Evolutionary conservation across 2,329 filamentous ascomycete species (phyloP).

Genomic region (Truncatella angustata): DNA sequence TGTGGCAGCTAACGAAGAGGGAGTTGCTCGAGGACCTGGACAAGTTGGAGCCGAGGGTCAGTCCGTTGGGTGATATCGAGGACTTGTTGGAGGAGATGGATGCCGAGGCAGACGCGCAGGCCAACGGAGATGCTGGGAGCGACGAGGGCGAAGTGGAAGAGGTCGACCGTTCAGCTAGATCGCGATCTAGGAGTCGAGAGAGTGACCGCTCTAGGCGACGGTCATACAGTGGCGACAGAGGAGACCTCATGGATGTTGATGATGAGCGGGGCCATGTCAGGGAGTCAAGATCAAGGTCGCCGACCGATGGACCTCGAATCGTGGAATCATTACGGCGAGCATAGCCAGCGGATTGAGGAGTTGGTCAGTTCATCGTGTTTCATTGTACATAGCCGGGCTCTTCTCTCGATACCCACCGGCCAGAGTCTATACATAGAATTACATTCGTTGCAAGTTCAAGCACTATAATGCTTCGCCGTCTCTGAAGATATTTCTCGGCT

Average conservation of each 20-base stretch:
- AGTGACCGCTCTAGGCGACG: neutral
- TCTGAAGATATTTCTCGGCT: conserved; percentile 19
- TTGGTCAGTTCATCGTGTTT: neutral
- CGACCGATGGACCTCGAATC: neutral
- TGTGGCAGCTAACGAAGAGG: conserved; percentile 87
- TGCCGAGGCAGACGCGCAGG: conserved; percentile 30
- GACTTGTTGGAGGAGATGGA: conserved; percentile 64
- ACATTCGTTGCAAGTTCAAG: neutral
- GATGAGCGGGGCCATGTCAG: neutral
- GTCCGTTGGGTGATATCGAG: conserved; percentile 78
- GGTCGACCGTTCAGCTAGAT: neutral
- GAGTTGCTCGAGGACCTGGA: conserved; percentile 86
- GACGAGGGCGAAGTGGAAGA: conserved; percentile 4
- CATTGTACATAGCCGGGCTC: neutral
- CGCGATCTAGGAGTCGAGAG: conserved; percentile 1
- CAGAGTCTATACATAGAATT: neutral
- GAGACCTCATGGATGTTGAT: conserved; percentile 7
- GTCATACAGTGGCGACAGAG: conserved; percentile 4
- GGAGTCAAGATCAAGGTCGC: conserved; percentile 2
- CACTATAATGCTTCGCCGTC: neutral
- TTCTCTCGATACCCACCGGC: conserved; percentile 3
- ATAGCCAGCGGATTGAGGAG: neutral
- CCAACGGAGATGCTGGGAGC: neutral
- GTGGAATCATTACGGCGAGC: neutral
- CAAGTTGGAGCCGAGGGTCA: conserved; percentile 79